phyloP scores from a whole-genome alignment of 257 asterid species.

The Solanum chaucha region DNA sequence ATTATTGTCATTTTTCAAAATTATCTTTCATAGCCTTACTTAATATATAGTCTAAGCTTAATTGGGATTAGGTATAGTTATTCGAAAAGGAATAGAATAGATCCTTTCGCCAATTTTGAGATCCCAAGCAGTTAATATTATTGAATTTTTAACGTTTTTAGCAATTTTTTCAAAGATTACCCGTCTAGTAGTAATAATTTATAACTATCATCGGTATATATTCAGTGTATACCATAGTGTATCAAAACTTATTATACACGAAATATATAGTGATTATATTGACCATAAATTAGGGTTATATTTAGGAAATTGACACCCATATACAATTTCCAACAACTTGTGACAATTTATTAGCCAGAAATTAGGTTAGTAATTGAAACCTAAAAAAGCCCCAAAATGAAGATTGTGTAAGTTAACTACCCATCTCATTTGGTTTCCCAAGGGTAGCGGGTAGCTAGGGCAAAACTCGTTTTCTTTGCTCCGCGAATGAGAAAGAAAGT shows the following conservation, averaged over 20 bases:
- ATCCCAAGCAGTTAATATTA: neutral
- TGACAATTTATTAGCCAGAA: neutral
- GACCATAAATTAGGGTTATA: neutral
- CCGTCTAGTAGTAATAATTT: neutral
- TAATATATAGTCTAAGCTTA: neutral
- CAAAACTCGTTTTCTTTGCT: neutral
- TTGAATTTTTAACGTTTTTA: neutral
- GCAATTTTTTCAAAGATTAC: neutral
- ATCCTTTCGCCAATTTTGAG: neutral
- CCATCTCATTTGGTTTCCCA: neutral
- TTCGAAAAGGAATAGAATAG: neutral
- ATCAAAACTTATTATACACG: neutral
- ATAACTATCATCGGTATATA: neutral
- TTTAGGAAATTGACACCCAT: neutral
- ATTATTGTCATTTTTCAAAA: neutral
- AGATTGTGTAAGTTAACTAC: neutral
- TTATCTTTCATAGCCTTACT: neutral
- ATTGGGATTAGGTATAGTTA: neutral
- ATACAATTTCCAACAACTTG: neutral
- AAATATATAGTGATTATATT: neutral
- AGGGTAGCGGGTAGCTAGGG: neutral
- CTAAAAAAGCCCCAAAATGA: neutral
- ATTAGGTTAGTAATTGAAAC: neutral
- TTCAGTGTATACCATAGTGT: neutral
- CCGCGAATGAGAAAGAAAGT: neutral